These are phyloP conservation scores for Yamadazyma siamensis DNA, from an alignment of 1,139 yeast genomes.

Conservation along the genomic window DNA sequence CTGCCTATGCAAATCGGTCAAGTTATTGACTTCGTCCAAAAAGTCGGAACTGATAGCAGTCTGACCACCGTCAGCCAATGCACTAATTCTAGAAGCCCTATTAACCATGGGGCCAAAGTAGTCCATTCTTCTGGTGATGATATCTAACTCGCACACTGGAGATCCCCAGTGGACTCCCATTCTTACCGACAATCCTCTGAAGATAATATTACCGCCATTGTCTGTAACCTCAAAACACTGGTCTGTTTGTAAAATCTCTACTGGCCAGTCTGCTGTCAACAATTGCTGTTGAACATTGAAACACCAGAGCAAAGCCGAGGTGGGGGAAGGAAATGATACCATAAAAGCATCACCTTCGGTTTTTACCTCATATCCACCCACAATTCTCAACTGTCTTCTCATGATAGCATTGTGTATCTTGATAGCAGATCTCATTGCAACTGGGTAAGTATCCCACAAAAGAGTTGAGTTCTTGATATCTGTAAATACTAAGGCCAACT, in stretches of 20 bases:
- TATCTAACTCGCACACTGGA: constrained; percentile 94
- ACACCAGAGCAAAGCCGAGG: constrained; percentile 92
- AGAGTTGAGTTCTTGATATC: constrained; percentile 94
- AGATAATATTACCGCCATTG: constrained; percentile 57
- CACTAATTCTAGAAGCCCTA: constrained; percentile 87
- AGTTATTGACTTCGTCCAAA: constrained; percentile 62
- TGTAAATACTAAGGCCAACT: constrained; percentile 91
- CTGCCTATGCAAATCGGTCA: constrained; percentile 51
- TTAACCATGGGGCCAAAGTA: constrained; percentile 99
- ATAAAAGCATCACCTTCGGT: constrained; percentile 99
- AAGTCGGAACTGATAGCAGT: constrained; percentile 84
- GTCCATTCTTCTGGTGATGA: constrained; percentile 95
- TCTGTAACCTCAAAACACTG: constrained; percentile 87
- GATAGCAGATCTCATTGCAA: constrained; percentile 95
- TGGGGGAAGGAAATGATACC: constrained; percentile 96
- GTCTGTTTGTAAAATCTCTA: constrained; percentile 78
- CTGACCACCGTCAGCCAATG: constrained; percentile 98
- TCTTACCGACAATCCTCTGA: constrained; percentile 87
- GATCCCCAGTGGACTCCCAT: constrained; percentile 99
- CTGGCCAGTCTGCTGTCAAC: constrained; percentile 89
- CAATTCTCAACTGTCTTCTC: constrained; percentile 89
- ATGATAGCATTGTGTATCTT: constrained; percentile 89
- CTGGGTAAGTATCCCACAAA: constrained; percentile 90
- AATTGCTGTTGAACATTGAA: constrained; percentile 87
- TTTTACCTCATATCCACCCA: constrained; percentile 96